Conservation (phyloP, 352 stramenopile genomes). For the Globisporangium orthogonon region DNA sequence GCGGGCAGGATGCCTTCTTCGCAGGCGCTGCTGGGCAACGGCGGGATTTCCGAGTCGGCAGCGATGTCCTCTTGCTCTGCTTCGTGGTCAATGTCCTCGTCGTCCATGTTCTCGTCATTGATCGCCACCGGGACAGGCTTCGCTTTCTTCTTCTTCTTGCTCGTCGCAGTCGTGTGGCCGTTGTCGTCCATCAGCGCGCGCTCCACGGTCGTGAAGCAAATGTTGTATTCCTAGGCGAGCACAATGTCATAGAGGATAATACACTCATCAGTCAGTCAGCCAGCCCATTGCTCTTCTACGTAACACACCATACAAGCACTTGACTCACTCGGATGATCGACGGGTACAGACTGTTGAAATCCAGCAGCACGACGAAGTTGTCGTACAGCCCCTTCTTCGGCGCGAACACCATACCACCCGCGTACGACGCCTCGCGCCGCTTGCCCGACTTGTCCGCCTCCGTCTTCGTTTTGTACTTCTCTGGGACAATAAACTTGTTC, state of each 20-base stretch:
- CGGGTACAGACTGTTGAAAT: slow-evolving; percentile 99
- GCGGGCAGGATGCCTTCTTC: slow-evolving; percentile 92
- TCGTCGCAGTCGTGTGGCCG: slow-evolving; percentile 17
- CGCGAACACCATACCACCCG: slow-evolving; percentile 98
- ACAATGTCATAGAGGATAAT: neutral
- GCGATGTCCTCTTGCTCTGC: slow-evolving; percentile 47
- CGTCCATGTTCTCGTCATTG: slow-evolving; percentile 69
- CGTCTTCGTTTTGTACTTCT: slow-evolving; percentile 85
- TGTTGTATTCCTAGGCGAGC: slow-evolving; percentile 96
- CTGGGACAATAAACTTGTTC: slow-evolving; percentile 98
- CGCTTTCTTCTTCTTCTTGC: slow-evolving; percentile 36
- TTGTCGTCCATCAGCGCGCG: slow-evolving; percentile 58
- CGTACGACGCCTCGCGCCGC: slow-evolving; percentile 91
- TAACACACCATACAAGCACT: neutral
- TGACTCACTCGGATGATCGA: slow-evolving; percentile 92
- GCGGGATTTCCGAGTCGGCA: slow-evolving; percentile 83
- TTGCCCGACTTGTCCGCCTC: slow-evolving; percentile 58
- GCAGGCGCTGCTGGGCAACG: slow-evolving; percentile 61
- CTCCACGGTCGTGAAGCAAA: slow-evolving; percentile 99
- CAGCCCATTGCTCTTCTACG: too few relatives aligned
- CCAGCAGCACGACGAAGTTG: slow-evolving; percentile 98
- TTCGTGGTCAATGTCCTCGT: slow-evolving; percentile 73
- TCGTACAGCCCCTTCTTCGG: slow-evolving; percentile 99
- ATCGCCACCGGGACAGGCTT: slow-evolving; percentile 46
- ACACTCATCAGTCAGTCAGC: neutral